Evolutionary conservation across 202 grass and related monocot species (phyloP), one percentile per base, ranked within the genome.

Genomic region (Carex sylvatica): DNA sequence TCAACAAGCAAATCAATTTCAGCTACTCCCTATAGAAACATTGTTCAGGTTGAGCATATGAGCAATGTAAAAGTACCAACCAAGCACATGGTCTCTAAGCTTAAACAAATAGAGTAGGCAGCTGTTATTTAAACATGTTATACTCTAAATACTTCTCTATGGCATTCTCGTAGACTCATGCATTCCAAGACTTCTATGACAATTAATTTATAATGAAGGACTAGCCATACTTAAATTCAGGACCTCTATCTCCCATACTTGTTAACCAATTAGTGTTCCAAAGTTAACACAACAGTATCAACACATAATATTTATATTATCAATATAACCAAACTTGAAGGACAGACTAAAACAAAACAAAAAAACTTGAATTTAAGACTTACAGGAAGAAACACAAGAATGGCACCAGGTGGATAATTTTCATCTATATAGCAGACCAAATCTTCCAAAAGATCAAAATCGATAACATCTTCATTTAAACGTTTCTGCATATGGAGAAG

Each of bases 331-430:
- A 59, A 36, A 77, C 74, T 77, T 19, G 30, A 77, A 77, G 28
- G 15, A 77, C 46, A 49, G 11, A 49, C 46, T 12, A 49, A 49
- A 49, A 13, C 46, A 49, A 49, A 12, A 46, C 28, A 9, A 49
- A 49, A 49, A 49, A 49, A 49, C 10, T 49, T 13, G 46, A 49
- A 46, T 46, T 61, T 38, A 86, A 23, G 35, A 86, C 88, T 88
- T 93, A 98, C 95, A 90, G 95, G 95, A 86, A 98, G 88, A 84
- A 98, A 98, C 73, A 98, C 87, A 61, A 98, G 90, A 90, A 98
- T 83, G 66, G 92, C 92, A n/a, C 92, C 95, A 83, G 66, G 31
- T 26, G 89, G 92, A 66, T 69, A 94, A 47, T 90, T 87, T 80
- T 91, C 92, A 80, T 98, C 95, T 71, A 95, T 98, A 86, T 93